Conservation (phyloP, 768 basidiomycete genomes). For the Pisolithus microcarpus region DNA sequence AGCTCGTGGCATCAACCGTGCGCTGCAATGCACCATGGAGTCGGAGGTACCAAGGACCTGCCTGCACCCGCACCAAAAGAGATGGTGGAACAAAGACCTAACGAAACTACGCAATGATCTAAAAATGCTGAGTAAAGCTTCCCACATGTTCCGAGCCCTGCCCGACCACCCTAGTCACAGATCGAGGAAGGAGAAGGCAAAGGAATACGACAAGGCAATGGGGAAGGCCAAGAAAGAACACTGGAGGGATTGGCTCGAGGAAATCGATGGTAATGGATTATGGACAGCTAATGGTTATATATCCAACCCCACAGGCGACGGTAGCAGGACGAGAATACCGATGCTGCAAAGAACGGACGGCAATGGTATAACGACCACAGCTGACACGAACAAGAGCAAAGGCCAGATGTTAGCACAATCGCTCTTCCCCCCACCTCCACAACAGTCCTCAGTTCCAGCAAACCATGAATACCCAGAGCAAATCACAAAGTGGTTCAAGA, state of each 20-base stretch:
- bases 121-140: constrained; percentile 7
- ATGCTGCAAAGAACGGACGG: neutral
- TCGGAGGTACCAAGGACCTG: constrained; percentile 12
- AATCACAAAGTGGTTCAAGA: neutral
- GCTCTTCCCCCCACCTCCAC: constrained; percentile 23
- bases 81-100: constrained; percentile 31
- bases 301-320: neutral
- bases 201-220: constrained; percentile 8
- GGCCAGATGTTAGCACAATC: constrained; percentile 2
- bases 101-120: constrained; percentile 7
- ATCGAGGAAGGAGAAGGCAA: constrained; percentile 7
- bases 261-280: constrained; percentile 5
- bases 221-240: constrained; percentile 19
- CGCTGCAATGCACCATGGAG: constrained; percentile 14
- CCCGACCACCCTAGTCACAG: constrained; percentile 20
- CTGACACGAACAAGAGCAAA: constrained; percentile 11
- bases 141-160: constrained; percentile 4
- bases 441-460: neutral
- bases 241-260: constrained; percentile 21
- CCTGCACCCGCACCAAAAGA: constrained; percentile 18
- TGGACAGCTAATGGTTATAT: constrained; percentile 23
- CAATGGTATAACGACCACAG: constrained; percentile 6
- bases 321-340: neutral
- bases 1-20: neutral
- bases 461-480: constrained; percentile 4